Percentiles rank a stretch among this genome's conserved stretches.
These are phyloP conservation scores for Microsporum audouinii DNA, from an alignment of 2,329 filamentous ascomycete species.

Conservation along the genomic window DNA sequence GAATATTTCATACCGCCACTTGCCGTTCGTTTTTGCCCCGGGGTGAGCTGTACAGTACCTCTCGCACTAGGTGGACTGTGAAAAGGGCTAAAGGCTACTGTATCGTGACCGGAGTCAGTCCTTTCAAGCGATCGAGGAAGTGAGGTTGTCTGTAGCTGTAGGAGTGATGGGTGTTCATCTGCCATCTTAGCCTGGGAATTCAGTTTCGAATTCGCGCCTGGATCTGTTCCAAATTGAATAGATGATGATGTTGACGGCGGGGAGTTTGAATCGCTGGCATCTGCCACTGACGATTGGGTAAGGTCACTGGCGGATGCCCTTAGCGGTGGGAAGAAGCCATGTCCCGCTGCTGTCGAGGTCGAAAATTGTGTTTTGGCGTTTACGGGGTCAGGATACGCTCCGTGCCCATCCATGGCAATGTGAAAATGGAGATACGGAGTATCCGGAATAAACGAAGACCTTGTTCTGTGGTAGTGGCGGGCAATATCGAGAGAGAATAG, in stretches of 20 bases:
- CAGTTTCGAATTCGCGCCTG: background rate
- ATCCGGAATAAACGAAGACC: background rate
- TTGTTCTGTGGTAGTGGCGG: background rate
- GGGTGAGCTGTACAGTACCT: conserved; percentile 10
- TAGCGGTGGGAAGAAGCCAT: conserved; percentile 3
- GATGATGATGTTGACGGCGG: conserved; percentile 14
- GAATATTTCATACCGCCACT: conserved; percentile 58
- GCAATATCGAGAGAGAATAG: background rate
- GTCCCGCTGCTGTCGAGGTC: background rate
- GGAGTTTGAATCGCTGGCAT: conserved; percentile 9
- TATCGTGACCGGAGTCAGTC: conserved; percentile 2
- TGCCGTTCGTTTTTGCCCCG: conserved; percentile 61
- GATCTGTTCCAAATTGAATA: conserved; percentile 7
- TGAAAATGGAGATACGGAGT: background rate
- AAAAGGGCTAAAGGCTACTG: conserved; percentile 10
- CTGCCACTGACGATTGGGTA: conserved; percentile 12
- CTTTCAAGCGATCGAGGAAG: background rate
- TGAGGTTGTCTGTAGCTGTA: background rate
- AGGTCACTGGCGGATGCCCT: conserved; percentile 13
- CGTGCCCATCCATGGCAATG: background rate
- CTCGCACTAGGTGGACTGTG: conserved; percentile 10
- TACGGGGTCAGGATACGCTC: background rate
- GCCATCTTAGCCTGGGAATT: background rate
- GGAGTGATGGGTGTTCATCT: background rate
- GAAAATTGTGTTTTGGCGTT: background rate